Percentiles rank a stretch among this genome's conserved stretches.
These are phyloP conservation scores for Colletotrichum horii DNA, from an alignment of 2,329 filamentous ascomycete genomes.

Conservation along the genomic window DNA sequence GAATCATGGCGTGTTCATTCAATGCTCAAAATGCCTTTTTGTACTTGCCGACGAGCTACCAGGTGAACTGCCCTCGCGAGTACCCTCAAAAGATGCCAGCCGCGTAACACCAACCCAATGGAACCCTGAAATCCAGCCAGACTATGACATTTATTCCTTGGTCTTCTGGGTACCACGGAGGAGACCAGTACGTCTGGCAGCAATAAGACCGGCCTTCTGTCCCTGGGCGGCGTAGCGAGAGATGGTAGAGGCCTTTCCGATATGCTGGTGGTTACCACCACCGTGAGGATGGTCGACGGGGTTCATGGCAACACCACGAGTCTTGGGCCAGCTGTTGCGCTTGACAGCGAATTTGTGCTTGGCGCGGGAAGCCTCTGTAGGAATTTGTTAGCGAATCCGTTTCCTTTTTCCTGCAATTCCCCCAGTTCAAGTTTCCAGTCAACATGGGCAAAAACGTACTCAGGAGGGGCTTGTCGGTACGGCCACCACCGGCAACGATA, in stretches of 20 bases:
- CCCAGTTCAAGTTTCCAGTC: background rate
- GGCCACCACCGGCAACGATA: constrained; percentile 98
- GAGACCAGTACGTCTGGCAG: constrained; percentile 98
- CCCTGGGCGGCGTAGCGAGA: constrained; percentile 96
- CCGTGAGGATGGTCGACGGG: constrained; percentile 98
- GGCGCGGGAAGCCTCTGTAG: constrained; percentile 92
- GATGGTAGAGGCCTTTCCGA: constrained; percentile 99
- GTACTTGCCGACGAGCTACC: constrained; percentile 55
- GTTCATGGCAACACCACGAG: constrained; percentile 99
- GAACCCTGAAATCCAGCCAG: constrained; percentile 54
- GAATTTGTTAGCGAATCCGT: constrained; percentile 41
- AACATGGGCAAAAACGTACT: constrained; percentile 60
- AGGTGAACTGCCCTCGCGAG: constrained; percentile 51
- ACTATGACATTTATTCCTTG: constrained; percentile 77
- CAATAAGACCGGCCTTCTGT: constrained; percentile 99
- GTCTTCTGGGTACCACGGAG: constrained; percentile 99
- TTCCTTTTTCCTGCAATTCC: background rate
- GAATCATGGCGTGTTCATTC: constrained; percentile 28
- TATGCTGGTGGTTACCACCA: constrained; percentile 99
- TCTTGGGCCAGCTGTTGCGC: constrained; percentile 99
- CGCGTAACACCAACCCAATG: constrained; percentile 71
- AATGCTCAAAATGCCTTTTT: constrained; percentile 54
- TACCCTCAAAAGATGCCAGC: constrained; percentile 65
- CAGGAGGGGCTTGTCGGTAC: constrained; percentile 99
- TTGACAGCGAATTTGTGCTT: constrained; percentile 99